Evolutionary conservation across 495 filamentous ascomycete genomes (phyloP).

Genomic region (Hyaloscypha variabilis): DNA sequence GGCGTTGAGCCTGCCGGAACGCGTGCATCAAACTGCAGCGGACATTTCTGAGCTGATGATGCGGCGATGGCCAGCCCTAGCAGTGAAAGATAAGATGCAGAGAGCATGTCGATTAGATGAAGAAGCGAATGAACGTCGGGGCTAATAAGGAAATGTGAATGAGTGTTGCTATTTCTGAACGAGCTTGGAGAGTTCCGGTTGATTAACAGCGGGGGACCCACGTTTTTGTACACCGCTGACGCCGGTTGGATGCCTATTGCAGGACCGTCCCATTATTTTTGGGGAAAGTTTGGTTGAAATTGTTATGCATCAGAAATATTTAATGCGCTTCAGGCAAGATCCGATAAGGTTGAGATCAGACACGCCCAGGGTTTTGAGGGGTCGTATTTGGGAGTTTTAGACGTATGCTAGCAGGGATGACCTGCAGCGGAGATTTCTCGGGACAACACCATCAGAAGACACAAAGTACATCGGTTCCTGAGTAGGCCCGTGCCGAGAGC

Average conservation of each 20-base stretch:
- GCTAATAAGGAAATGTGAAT: not conserved
- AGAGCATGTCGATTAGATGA: constrained; percentile 3
- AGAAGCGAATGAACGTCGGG: constrained; percentile 8
- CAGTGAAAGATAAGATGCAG: not conserved
- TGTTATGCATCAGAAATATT: not conserved
- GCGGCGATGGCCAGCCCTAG: constrained; percentile 11
- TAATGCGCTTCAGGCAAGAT: no score
- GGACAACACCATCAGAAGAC: no score
- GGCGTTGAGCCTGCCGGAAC: constrained; percentile 31
- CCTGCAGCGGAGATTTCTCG: no score
- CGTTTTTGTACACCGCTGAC: not conserved
- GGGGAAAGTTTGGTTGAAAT: not conserved
- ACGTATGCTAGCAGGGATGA: no score
- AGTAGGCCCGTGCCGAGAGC: no score
- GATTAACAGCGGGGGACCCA: no score
- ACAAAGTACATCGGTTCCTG: no score
- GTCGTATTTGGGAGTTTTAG: no score
- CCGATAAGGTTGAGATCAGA: not conserved
- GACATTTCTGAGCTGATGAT: constrained; percentile 27
- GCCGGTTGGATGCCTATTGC: not conserved
- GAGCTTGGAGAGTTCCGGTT: no score
- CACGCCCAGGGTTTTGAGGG: not conserved
- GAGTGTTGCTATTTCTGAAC: not conserved
- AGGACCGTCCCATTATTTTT: no score
- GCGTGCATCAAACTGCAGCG: constrained; percentile 42